Percentiles rank a stretch among this genome's conserved stretches.
Conservation (phyloP, 495 filamentous ascomycete species). For the Parathielavia appendiculata region DNA sequence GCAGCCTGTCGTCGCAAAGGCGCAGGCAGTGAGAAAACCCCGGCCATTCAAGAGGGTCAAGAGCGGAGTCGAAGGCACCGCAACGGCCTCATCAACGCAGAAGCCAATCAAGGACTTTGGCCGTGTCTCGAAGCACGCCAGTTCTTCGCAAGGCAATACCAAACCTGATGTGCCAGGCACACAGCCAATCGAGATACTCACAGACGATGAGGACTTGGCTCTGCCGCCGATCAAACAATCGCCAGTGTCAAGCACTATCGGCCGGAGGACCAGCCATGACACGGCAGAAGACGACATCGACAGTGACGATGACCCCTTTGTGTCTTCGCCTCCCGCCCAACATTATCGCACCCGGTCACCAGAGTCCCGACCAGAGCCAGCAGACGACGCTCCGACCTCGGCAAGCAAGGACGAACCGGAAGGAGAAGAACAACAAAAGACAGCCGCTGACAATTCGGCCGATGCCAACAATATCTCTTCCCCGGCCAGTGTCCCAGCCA, state of each 20-base stretch:
- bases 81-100: slow-evolving; percentile 3
- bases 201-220: slow-evolving; percentile 19
- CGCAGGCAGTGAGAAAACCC: slow-evolving; percentile 7
- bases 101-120: slow-evolving; percentile 21
- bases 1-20: too few relatives aligned
- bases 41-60: slow-evolving; percentile 27
- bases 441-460: not conserved
- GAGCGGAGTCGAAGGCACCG: slow-evolving; percentile 18
- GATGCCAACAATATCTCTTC: not conserved
- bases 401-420: not conserved
- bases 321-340: not conserved
- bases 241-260: not conserved
- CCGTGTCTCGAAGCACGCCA: not conserved
- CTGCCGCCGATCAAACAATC: not conserved
- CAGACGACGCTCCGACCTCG: not conserved
- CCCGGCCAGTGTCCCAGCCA: not conserved
- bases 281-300: not conserved
- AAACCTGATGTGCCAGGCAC: not conserved
- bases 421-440: not conserved
- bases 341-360: not conserved
- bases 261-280: not conserved
- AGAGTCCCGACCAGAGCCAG: not conserved
- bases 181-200: slow-evolving; percentile 8
- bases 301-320: slow-evolving; percentile 19
- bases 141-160: not conserved